Conservation (phyloP, 2,329 filamentous ascomycete genomes). For the Colletotrichum sp. region DNA sequence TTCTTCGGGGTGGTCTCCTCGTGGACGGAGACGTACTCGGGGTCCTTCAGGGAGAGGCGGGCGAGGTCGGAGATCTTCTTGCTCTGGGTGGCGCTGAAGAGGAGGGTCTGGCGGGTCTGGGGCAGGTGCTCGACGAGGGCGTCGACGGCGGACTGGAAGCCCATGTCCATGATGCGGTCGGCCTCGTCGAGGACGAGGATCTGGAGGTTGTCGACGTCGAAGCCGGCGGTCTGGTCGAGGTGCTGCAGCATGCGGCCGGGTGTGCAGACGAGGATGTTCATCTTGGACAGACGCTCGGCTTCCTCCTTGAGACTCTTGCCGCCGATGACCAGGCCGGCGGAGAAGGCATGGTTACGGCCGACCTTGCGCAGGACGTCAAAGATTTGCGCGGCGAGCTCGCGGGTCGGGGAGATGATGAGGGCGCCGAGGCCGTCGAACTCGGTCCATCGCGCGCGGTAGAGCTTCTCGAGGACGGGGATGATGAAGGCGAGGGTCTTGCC, state of each 20-base stretch:
- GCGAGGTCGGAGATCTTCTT: constrained; percentile 93
- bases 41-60: constrained; percentile 83
- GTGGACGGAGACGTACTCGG: constrained; percentile 95
- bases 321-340: constrained; percentile 91
- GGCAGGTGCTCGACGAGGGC: constrained; percentile 93
- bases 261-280: constrained; percentile 98
- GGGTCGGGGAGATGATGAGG: constrained; percentile 90
- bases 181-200: constrained; percentile 95
- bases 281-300: constrained; percentile 80
- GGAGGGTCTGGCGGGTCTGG: constrained; percentile 82
- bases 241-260: constrained; percentile 96
- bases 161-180: constrained; percentile 97
- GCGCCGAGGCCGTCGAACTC: constrained; percentile 91
- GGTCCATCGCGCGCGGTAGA: constrained; percentile 89
- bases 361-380: constrained; percentile 94
- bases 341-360: constrained; percentile 87
- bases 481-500: constrained; percentile 96
- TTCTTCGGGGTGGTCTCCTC: constrained; percentile 84
- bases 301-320: constrained; percentile 90
- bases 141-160: constrained; percentile 89
- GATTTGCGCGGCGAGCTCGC: constrained; percentile 95
- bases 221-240: constrained; percentile 88
- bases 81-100: constrained; percentile 97
- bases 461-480: constrained; percentile 88
- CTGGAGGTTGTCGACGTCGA: constrained; percentile 89